phyloP scores from a whole-genome alignment of 768 basidiomycete species.

The Peribolospora kevripleyi region DNA sequence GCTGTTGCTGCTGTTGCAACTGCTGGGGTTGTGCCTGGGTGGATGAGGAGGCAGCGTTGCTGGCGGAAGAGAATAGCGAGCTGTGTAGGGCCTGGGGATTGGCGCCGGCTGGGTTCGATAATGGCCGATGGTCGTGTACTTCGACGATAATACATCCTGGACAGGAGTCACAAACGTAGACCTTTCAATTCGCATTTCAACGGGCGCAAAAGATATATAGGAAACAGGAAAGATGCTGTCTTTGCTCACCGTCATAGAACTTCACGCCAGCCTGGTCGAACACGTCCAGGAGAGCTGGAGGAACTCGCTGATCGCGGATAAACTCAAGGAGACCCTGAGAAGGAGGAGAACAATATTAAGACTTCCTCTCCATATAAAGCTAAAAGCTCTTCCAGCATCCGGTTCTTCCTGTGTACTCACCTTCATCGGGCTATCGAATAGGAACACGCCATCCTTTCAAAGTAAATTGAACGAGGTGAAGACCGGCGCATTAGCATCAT shows the following conservation, averaged over 20 bases:
- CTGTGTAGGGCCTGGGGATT: background rate
- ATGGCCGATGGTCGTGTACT: constrained; percentile 21
- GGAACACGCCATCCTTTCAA: constrained; percentile 18
- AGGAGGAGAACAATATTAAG: background rate
- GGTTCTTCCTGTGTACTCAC: constrained; percentile 4
- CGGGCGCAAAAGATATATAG: background rate
- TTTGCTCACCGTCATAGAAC: constrained; percentile 12
- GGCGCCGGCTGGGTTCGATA: background rate
- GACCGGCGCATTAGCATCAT: background rate
- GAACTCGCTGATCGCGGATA: constrained; percentile 21
- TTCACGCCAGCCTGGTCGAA: constrained; percentile 15
- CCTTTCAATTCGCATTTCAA: too few species aligned
- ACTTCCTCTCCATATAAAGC: background rate
- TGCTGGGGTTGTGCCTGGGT: background rate
- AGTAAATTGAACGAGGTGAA: background rate
- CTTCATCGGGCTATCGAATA: constrained; percentile 23
- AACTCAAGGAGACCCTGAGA: constrained; percentile 21
- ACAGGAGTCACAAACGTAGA: background rate
- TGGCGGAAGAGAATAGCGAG: background rate
- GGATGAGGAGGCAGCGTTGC: constrained; percentile 2
- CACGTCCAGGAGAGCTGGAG: constrained; percentile 19
- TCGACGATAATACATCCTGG: constrained; percentile 23
- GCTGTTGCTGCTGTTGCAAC: constrained; percentile 1
- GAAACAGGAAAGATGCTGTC: constrained; percentile 11
- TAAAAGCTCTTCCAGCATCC: background rate